Evolutionary conservation across 306 rosid genomes (phyloP).

Genomic region (Dicorynia guianensis): DNA sequence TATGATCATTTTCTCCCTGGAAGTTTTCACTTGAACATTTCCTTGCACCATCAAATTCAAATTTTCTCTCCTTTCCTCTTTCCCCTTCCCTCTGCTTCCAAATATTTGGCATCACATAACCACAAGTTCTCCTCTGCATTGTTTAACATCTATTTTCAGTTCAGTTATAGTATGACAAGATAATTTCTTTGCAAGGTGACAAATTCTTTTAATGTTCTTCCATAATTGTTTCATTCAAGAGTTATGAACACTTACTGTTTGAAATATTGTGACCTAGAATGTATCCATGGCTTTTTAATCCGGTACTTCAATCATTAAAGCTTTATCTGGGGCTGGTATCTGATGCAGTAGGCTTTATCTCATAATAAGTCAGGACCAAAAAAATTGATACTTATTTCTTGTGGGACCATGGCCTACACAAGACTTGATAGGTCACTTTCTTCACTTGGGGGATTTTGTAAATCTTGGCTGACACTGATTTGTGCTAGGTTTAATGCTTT

Average conservation of each 20-base stretch:
- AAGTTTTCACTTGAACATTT: not conserved
- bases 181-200: no score
- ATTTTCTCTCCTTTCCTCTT: not conserved
- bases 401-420: not conserved
- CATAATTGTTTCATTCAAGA: not conserved
- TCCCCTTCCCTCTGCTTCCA: no score
- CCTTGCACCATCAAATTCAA: slow-evolving; percentile 22
- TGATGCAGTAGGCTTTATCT: not conserved
- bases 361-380: not conserved
- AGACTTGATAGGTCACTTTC: not conserved
- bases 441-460: not conserved
- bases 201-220: not conserved
- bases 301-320: slow-evolving; percentile 13
- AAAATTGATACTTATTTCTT: not conserved
- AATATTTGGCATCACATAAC: no score
- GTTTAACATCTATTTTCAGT: not conserved
- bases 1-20: not conserved
- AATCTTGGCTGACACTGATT: not conserved
- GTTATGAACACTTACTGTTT: not conserved
- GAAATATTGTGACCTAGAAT: slow-evolving; percentile 10
- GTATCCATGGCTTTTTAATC: no score
- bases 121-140: not conserved
- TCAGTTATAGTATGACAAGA: not conserved
- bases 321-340: no score
- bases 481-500: not conserved